Conservation (phyloP, 768 basidiomycete genomes). For the Strobilomyces confusus region DNA sequence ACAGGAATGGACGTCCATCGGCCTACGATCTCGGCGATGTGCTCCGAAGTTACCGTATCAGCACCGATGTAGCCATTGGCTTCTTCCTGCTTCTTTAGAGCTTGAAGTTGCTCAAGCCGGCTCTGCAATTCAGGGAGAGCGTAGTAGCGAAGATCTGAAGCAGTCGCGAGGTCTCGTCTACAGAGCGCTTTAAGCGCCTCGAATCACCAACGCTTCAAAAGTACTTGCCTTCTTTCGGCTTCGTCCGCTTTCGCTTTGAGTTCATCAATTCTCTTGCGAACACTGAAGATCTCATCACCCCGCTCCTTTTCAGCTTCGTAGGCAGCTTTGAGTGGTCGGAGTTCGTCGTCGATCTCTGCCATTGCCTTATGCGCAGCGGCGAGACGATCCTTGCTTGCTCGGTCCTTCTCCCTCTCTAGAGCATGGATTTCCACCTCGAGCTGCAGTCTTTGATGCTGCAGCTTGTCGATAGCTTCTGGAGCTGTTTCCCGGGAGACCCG, state of each 20-base stretch:
- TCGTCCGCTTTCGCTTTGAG: constrained; percentile 90
- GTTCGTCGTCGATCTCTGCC: constrained; percentile 79
- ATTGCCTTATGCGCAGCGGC: constrained; percentile 69
- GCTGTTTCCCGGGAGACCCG: constrained; percentile 93
- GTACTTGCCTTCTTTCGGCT: constrained; percentile 74
- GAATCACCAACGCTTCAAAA: neutral
- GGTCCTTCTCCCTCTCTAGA: constrained; percentile 86
- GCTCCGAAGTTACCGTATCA: constrained; percentile 79
- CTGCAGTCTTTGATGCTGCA: constrained; percentile 85
- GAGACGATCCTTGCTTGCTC: constrained; percentile 82
- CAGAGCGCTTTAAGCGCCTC: neutral
- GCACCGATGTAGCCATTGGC: constrained; percentile 46
- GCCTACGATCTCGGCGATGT: constrained; percentile 92
- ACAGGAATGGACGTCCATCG: constrained; percentile 94
- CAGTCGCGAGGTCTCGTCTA: constrained; percentile 68
- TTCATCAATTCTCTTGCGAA: constrained; percentile 83
- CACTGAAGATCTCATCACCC: constrained; percentile 73
- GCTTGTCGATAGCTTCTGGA: constrained; percentile 88
- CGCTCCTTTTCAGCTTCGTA: constrained; percentile 85
- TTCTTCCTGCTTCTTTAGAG: constrained; percentile 74
- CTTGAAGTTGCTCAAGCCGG: constrained; percentile 66
- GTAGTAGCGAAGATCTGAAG: constrained; percentile 87
- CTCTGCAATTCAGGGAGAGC: constrained; percentile 84
- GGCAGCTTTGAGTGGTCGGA: constrained; percentile 75
- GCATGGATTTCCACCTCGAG: constrained; percentile 95